Evolutionary conservation across 495 filamentous ascomycete genomes (phyloP).

Genomic region (Penicillium crystallinum): DNA sequence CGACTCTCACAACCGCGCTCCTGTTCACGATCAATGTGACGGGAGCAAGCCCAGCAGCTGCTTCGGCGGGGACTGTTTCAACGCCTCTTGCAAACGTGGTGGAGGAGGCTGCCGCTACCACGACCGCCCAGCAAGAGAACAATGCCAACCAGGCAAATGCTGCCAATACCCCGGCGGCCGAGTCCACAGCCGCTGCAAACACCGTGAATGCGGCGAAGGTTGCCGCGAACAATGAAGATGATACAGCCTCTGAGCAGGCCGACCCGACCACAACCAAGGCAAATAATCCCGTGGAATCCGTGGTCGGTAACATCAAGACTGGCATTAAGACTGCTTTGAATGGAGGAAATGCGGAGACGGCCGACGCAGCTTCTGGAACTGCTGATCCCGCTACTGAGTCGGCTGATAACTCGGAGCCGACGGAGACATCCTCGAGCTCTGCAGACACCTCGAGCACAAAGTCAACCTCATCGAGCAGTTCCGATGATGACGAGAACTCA

Average conservation of each 20-base stretch:
- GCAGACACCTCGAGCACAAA: neutral
- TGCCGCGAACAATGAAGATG: neutral
- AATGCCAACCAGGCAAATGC: constrained; percentile 7
- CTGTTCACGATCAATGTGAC: constrained; percentile 20
- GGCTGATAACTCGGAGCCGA: neutral
- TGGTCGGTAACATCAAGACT: neutral
- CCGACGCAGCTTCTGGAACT: neutral
- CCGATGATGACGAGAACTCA: neutral
- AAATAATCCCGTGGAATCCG: neutral
- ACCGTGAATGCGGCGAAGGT: neutral
- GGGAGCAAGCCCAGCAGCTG: constrained; percentile 14
- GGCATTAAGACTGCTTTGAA: neutral
- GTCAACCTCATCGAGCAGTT: constrained; percentile 9
- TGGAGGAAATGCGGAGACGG: neutral
- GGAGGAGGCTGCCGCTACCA: neutral
- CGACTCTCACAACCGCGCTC: constrained; percentile 21
- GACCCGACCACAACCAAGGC: neutral
- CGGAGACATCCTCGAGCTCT: neutral
- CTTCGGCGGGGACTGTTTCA: neutral
- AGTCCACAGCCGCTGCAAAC: neutral
- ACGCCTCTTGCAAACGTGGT: neutral
- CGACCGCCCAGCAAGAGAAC: constrained; percentile 1
- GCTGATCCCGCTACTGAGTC: neutral
- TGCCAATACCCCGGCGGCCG: constrained; percentile 3
- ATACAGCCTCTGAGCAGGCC: neutral